These are phyloP conservation scores for Macrocybe gigantea DNA, from an alignment of 768 basidiomycete genomes.

Conservation along the genomic window DNA sequence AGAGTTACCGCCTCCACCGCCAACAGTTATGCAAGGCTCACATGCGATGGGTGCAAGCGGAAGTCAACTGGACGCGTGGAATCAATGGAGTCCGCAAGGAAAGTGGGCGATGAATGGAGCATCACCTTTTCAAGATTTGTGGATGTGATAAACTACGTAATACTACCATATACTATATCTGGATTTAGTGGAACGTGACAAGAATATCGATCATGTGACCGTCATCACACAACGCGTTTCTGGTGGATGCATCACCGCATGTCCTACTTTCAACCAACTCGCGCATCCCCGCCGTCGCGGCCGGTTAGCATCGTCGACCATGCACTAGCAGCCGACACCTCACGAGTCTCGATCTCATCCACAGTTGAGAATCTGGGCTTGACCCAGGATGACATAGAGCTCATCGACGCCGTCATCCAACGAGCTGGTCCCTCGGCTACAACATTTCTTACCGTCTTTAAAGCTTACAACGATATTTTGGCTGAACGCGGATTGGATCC, in stretches of 20 bases:
- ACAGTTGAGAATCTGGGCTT: conserved; percentile 49
- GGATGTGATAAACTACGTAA: too few species aligned
- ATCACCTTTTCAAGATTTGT: too few species aligned
- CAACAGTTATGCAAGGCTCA: too few species aligned
- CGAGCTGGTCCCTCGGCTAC: conserved; percentile 65
- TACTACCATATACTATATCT: background rate
- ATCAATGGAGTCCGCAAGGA: background rate
- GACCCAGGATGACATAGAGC: conserved; percentile 51
- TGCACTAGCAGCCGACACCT: conserved; percentile 24
- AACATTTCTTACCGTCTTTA: conserved; percentile 77
- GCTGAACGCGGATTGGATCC: conserved; percentile 71
- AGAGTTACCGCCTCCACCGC: too few species aligned
- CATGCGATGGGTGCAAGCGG: too few species aligned
- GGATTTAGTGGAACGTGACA: conserved; percentile 5
- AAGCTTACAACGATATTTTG: conserved; percentile 78
- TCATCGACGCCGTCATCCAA: conserved; percentile 70
- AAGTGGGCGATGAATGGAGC: too few species aligned
- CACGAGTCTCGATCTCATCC: conserved; percentile 33
- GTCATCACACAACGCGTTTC: background rate
- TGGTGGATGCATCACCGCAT: conserved; percentile 16
- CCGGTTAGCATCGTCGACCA: conserved; percentile 15
- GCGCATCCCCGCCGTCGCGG: conserved; percentile 41
- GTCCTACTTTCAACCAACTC: conserved; percentile 40
- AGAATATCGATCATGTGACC: background rate
- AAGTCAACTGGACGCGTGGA: too few species aligned